Evolutionary conservation across 2,329 filamentous ascomycete genomes (phyloP), one percentile per base, ranked within the genome.

Genomic region (Plenodomus lindquistii): DNA sequence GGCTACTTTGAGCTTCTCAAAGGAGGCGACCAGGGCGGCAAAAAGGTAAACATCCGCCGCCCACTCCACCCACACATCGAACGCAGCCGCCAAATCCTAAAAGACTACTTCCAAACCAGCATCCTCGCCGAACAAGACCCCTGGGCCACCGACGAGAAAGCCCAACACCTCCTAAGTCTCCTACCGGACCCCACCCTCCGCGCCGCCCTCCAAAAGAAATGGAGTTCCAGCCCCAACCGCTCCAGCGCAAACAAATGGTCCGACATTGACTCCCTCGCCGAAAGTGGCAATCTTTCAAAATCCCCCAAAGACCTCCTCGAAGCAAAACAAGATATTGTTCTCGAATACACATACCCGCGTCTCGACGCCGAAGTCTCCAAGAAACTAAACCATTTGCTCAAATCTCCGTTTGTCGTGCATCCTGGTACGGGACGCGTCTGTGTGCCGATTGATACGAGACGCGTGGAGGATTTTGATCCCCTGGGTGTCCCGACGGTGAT

Each of bases 301-400:
- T 86, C 94, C 59, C 73, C 85, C 0, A 84, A 81, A 54, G 84
- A 86, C 2, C 81, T 99, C 11, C 81, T 88, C 8, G 90, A 97
- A 64, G 91, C 91, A 18, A 97, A 97, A 75, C 91, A 97, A 71
- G 94, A 97, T 68, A 89, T 99, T 53, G 86, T 97, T 3, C 83
- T 99, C 22, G 94, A 99, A 75, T 97, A 99, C 75, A 97, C 94
- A 6, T 99, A 99, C 73, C 94, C 94, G 2, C 87, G 94, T 34
- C 88, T 99, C 45, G 94, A 99, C 79, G 92, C 94, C 53, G 91
- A 96, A 73, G 94, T 99, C 69, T 94, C 89, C 68, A 97, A 97
- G 79, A 96, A 97, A 71, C 84, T 96, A 48, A 97, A 97, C 77
- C 94, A 99, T 81, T 84, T 99, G 81, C 85, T 99, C 62, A 99